Percentiles rank a stretch among this genome's conserved stretches.
Evolutionary conservation across 2,329 filamentous ascomycete genomes (phyloP).

Genomic region (Colletotrichum musae): DNA sequence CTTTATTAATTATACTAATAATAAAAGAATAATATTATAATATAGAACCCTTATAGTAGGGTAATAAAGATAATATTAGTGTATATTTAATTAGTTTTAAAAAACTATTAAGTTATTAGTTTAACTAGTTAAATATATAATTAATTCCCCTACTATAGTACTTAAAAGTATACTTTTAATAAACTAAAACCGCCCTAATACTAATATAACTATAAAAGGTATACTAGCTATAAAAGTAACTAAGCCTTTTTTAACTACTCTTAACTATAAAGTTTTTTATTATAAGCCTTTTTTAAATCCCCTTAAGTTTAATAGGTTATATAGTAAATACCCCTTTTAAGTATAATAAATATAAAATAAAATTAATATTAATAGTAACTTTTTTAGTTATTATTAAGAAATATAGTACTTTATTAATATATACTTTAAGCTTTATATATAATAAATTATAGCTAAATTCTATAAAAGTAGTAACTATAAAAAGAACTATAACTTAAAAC

Average conservation of each 20-base stretch:
- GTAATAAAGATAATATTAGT: too few relatives aligned
- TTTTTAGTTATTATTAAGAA: neutral
- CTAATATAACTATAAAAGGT: neutral
- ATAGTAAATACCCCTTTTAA: neutral
- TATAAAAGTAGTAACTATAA: neutral
- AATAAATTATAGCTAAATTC: neutral
- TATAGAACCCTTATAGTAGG: neutral
- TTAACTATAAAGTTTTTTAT: neutral
- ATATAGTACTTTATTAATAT: neutral
- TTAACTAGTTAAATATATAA: neutral
- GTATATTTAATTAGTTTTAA: too few relatives aligned
- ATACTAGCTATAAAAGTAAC: neutral
- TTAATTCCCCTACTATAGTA: neutral
- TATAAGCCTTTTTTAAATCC: neutral
- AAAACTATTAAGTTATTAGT: neutral
- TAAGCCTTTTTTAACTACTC: neutral
- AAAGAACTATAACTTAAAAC: neutral
- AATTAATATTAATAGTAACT: neutral
- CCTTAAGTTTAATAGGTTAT: neutral
- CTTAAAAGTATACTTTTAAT: too few relatives aligned
- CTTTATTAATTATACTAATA: constrained; percentile 14
- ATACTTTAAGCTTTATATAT: neutral
- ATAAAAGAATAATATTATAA: constrained; percentile 9
- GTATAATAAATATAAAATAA: constrained; percentile 7
- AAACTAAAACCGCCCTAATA: neutral